A percentile compares a stretch with the other conserved stretches of the same genome.
Conservation (phyloP, 2,329 filamentous ascomycete species). For the Microdochium bolleyi region DNA sequence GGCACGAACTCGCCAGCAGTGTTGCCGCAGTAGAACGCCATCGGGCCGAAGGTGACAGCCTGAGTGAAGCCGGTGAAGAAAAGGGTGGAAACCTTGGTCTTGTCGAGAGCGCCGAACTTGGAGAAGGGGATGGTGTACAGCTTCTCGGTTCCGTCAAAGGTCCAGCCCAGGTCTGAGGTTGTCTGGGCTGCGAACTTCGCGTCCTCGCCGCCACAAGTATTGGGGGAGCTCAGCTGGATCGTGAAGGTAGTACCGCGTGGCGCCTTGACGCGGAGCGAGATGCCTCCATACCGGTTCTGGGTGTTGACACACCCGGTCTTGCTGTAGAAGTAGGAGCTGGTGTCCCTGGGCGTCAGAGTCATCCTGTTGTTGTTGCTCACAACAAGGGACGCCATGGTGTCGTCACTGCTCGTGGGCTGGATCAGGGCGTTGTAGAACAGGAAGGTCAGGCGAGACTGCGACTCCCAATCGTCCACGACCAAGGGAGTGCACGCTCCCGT, state of each 20-base stretch:
- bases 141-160: constrained; percentile 50
- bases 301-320: constrained; percentile 47
- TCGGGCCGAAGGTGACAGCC: constrained; percentile 43
- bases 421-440: constrained; percentile 52
- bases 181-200: constrained; percentile 23
- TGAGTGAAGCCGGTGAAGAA: constrained; percentile 38
- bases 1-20: constrained; percentile 40
- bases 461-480: constrained; percentile 52
- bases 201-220: constrained; percentile 29
- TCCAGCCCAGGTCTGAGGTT: constrained; percentile 45
- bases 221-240: constrained; percentile 40
- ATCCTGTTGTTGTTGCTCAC: constrained; percentile 43
- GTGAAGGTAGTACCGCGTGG: constrained; percentile 39
- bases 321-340: constrained; percentile 49
- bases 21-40: constrained; percentile 50
- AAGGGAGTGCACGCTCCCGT: constrained; percentile 27
- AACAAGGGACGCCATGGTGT: constrained; percentile 44
- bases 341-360: constrained; percentile 39
- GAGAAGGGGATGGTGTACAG: constrained; percentile 51
- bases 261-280: constrained; percentile 47
- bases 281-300: constrained; percentile 41
- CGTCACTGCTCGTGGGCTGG: constrained; percentile 47
- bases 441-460: constrained; percentile 54
- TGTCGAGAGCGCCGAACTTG: constrained; percentile 41
- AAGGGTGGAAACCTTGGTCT: constrained; percentile 41